phyloP scores from a whole-genome alignment of 1,284 basidiomycete genomes.

The Cutaneotrichosporon cyanovorans region DNA sequence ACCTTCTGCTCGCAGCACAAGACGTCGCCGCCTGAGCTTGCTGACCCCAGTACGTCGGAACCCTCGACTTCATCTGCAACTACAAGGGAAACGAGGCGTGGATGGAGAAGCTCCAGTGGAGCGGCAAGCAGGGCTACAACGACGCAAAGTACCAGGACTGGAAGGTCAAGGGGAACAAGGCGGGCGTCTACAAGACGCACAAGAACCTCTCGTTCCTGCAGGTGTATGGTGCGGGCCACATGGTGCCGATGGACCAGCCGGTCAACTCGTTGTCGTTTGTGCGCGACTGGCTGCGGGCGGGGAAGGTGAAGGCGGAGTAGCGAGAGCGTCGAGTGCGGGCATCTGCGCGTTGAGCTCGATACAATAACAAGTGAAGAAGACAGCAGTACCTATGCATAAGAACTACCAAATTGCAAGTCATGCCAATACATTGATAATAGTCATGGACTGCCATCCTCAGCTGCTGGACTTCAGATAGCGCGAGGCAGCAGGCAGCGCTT shows the following conservation, averaged over 20 bases:
- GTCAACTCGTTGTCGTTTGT: slow-evolving; percentile 42
- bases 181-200: slow-evolving; percentile 55
- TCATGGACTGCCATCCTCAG: too few species aligned
- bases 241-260: slow-evolving; percentile 48
- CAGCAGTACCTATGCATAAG: too few species aligned
- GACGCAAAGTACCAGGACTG: slow-evolving; percentile 47
- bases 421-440: too few species aligned
- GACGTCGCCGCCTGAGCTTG: too few species aligned
- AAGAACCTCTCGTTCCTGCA: slow-evolving; percentile 52
- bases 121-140: slow-evolving; percentile 52
- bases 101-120: slow-evolving; percentile 59
- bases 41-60: slow-evolving; percentile 39
- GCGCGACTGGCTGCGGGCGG: slow-evolving; percentile 38
- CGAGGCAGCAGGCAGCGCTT: too few species aligned
- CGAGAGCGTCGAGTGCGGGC: too few species aligned
- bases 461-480: too few species aligned
- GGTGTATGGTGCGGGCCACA: slow-evolving; percentile 40
- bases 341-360: too few species aligned
- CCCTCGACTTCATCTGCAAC: slow-evolving; percentile 65
- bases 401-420: too few species aligned
- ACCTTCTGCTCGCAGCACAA: too few species aligned
- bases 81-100: slow-evolving; percentile 60
- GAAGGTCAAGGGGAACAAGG: slow-evolving; percentile 47
- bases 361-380: neutral
- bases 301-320: slow-evolving; percentile 4